Conservation (phyloP, 1,284 basidiomycete genomes). For the Lignosus rhinocerotis region DNA sequence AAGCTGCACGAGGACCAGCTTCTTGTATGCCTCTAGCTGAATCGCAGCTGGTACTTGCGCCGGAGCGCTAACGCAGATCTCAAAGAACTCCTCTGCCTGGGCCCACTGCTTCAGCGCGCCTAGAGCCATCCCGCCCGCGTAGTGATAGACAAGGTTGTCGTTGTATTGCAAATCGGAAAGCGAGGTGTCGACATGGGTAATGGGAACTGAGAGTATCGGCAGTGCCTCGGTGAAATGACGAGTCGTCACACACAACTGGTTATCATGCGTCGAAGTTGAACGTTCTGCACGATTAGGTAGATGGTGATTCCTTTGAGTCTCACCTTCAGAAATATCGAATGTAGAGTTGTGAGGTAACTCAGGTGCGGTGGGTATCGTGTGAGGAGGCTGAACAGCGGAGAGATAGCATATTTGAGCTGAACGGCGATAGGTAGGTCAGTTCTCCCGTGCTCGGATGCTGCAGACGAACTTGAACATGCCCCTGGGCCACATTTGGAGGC, state of each 20-base stretch:
- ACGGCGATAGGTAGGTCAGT: background rate
- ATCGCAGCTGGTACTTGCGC: slow-evolving; percentile 64
- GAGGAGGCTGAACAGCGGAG: slow-evolving; percentile 59
- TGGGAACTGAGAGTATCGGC: slow-evolving; percentile 56
- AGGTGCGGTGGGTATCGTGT: slow-evolving; percentile 57
- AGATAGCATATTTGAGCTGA: slow-evolving; percentile 47
- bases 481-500: too few species aligned
- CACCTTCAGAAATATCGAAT: slow-evolving; percentile 51
- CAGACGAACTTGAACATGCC: too few species aligned
- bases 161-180: slow-evolving; percentile 65
- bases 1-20: slow-evolving; percentile 73
- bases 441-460: background rate
- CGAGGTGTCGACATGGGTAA: slow-evolving; percentile 55
- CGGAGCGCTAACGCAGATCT: slow-evolving; percentile 75
- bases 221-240: slow-evolving; percentile 53
- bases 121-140: slow-evolving; percentile 65
- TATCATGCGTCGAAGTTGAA: background rate
- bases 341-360: slow-evolving; percentile 67
- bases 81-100: slow-evolving; percentile 72
- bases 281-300: background rate
- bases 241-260: slow-evolving; percentile 43
- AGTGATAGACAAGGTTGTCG: slow-evolving; percentile 79
- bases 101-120: slow-evolving; percentile 62
- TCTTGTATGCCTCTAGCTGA: slow-evolving; percentile 86
- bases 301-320: slow-evolving; percentile 14